A percentile compares a stretch with the other conserved stretches of the same genome.
These are phyloP conservation scores for Arthrobotrys conoides DNA, from an alignment of 2,329 filamentous ascomycete genomes.

Conservation along the genomic window DNA sequence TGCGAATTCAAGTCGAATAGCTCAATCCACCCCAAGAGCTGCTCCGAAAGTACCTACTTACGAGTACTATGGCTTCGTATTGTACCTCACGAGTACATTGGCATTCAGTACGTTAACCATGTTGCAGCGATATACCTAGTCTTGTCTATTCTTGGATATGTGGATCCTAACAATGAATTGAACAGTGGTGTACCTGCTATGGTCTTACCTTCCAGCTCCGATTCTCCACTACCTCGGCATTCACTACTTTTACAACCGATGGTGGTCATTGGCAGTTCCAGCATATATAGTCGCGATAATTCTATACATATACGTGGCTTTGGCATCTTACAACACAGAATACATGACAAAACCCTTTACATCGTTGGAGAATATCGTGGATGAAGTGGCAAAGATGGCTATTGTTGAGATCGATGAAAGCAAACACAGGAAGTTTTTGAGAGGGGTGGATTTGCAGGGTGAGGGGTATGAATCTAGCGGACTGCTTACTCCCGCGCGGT, in stretches of 20 bases:
- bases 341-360: slow-evolving; percentile 85
- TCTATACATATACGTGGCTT: slow-evolving; percentile 92
- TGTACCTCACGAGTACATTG: slow-evolving; percentile 89
- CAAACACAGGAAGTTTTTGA: slow-evolving; percentile 67
- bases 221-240: slow-evolving; percentile 94
- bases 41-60: slow-evolving; percentile 97
- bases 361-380: slow-evolving; percentile 89
- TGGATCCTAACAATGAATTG: slow-evolving; percentile 52
- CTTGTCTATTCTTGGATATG: slow-evolving; percentile 63
- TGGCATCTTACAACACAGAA: slow-evolving; percentile 90
- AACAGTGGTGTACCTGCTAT: slow-evolving; percentile 76
- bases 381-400: slow-evolving; percentile 88
- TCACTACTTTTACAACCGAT: slow-evolving; percentile 95
- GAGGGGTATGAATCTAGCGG: slow-evolving; percentile 41
- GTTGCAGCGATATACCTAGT: too few relatives aligned
- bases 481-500: slow-evolving; percentile 31
- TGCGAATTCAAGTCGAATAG: slow-evolving; percentile 73
- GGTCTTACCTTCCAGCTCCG: slow-evolving; percentile 92
- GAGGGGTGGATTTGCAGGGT: slow-evolving; percentile 64
- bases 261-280: slow-evolving; percentile 96
- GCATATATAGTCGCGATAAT: slow-evolving; percentile 89
- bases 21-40: slow-evolving; percentile 81
- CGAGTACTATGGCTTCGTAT: slow-evolving; percentile 98
- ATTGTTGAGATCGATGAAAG: slow-evolving; percentile 81
- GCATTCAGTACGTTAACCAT: slow-evolving; percentile 72